These are phyloP conservation scores for Pichia sp. DNA, from an alignment of 1,139 yeast genomes.

Conservation along the genomic window DNA sequence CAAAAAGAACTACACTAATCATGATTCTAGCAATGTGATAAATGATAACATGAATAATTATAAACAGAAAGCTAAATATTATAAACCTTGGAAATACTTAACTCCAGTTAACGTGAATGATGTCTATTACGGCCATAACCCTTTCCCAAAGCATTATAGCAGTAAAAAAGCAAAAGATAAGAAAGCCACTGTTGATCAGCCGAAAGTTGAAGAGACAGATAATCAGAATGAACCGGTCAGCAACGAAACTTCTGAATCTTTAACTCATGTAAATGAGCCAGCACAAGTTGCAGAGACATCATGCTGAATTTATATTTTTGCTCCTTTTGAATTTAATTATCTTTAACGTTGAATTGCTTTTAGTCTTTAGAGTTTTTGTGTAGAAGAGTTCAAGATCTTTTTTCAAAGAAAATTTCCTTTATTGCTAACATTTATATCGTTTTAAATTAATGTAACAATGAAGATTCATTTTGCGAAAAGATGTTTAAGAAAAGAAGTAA, in stretches of 20 bases:
- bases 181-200: not conserved
- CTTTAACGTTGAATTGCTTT: not conserved
- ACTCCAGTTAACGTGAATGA: not conserved
- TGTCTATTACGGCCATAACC: conserved; percentile 14
- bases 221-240: not conserved
- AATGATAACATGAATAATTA: not conserved
- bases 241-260: not conserved
- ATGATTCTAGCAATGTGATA: not conserved
- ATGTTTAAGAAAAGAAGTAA: conserved; percentile 16
- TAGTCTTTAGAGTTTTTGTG: not conserved
- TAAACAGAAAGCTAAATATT: not conserved
- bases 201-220: not conserved
- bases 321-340: not conserved
- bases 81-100: not conserved
- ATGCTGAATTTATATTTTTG: not conserved
- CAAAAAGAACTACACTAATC: not conserved
- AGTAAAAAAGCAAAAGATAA: not conserved
- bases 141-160: conserved; percentile 11
- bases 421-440: not conserved
- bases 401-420: not conserved
- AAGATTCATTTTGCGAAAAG: conserved; percentile 8
- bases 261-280: not conserved
- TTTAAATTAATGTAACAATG: conserved; percentile 1
- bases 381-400: not conserved
- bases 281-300: not conserved